Evolutionary conservation across 768 basidiomycete genomes (phyloP).

Genomic region (Trametes maxima): DNA sequence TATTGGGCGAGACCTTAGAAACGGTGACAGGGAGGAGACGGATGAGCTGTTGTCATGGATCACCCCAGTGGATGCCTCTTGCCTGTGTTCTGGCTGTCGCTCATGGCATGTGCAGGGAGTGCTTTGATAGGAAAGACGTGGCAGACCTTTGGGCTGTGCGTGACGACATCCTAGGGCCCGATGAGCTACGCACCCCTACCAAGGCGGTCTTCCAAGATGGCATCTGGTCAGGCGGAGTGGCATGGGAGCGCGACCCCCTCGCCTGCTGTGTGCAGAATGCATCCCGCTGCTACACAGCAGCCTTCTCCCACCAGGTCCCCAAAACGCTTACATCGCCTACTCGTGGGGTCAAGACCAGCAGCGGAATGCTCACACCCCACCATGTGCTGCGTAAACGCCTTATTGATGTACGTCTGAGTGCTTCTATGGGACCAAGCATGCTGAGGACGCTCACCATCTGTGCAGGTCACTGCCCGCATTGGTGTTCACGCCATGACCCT

Average conservation of each 20-base stretch:
- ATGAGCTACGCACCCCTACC: not conserved
- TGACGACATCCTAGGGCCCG: not conserved
- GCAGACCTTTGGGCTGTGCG: not conserved
- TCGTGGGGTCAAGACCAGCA: not conserved
- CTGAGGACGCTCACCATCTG: not conserved
- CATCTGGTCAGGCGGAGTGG: not conserved
- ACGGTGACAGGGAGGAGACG: not conserved
- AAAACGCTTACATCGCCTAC: not conserved
- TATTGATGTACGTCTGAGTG: not conserved
- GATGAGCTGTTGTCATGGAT: not conserved
- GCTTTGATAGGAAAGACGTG: not conserved
- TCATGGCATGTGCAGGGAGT: not conserved
- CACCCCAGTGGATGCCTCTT: not conserved
- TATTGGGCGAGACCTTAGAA: not conserved
- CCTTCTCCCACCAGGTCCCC: not conserved
- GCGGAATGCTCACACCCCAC: not conserved
- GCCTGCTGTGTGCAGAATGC: not conserved
- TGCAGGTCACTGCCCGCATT: not conserved
- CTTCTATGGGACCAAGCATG: not conserved
- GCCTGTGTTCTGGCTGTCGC: not conserved
- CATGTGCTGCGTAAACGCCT: not conserved
- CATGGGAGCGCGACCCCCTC: not conserved
- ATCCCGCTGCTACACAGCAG: not conserved
- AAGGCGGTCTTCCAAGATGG: not conserved
- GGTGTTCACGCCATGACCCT: not conserved